Evolutionary conservation across 306 rosid species (phyloP), one percentile per base, ranked within the genome.

Genomic region (Trifolium fragiferum): DNA sequence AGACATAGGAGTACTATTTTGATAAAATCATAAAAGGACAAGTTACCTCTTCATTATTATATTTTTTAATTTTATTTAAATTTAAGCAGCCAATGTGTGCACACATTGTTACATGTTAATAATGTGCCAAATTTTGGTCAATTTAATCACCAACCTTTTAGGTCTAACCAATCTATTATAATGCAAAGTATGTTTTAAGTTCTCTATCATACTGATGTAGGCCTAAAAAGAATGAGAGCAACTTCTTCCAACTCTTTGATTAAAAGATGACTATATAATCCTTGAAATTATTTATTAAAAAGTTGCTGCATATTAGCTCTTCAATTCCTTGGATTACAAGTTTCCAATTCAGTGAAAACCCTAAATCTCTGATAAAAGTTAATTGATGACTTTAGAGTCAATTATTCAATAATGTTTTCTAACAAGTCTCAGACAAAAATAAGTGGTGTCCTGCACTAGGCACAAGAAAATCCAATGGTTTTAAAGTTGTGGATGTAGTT

Each of bases 81-180:
- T 30, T 30, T 32, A 30, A 30, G 6, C 53, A 3, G 23, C 57
- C 40, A 71, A 64, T 51, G 60, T 65, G 66, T 49, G 27, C 13
- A 14, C 61, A 62, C 60, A 0, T 2, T 1, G 13, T 49, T 57
- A 73, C 44, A 60, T 46, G 19, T 55, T 35, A 78, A 49, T 58
- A 19, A 51, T 53, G 30, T 77, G 78, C 30, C 27, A 68, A 35
- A 74, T 21, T 70, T 63, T 76, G 41, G 85, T 81, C 83, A 70
- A 66, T 78, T 78, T 74, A 44, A 66, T 33, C 54, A 84, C 76
- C 85, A 84, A 81, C 81, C 78, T 60, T 64, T 60, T 73, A 74
- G 73, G 76, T 84, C 70, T 84, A 67, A 83, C 77, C 60, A 84
- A 80, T 62, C 66, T 62, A 27, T 77, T 73, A 8, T 63, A 51